Percentiles rank a stretch among this genome's conserved stretches.
Conservation (phyloP, 108 stramenopile genomes). For the Cyclotella atomus region DNA sequence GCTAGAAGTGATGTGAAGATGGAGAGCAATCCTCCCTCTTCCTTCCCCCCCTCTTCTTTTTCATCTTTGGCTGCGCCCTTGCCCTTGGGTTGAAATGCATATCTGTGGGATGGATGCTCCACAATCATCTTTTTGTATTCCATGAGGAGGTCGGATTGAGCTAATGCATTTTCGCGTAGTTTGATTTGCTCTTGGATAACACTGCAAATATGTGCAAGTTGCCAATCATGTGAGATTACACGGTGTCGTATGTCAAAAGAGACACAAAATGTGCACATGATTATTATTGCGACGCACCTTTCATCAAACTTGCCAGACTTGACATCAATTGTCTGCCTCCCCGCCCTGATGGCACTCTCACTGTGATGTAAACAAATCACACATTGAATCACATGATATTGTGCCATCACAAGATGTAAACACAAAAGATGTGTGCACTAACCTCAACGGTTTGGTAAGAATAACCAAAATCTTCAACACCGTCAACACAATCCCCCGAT, state of each 20-base stretch:
- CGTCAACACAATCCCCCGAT: slow-evolving; percentile 79
- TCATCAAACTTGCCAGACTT: slow-evolving; percentile 52
- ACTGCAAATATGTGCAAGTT: slow-evolving; percentile 13
- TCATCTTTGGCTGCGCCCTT: slow-evolving; percentile 6
- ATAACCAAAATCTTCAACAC: slow-evolving; percentile 88
- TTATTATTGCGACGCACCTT: slow-evolving; percentile 27
- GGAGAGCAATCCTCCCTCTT: slow-evolving; percentile 62
- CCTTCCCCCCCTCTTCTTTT: neutral
- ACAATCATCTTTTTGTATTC: slow-evolving; percentile 81
- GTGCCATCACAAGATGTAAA: too few species aligned
- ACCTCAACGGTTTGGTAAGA: slow-evolving; percentile 82
- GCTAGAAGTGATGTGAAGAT: slow-evolving; percentile 84
- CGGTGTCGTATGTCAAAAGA: neutral
- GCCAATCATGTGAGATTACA: neutral
- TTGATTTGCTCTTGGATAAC: slow-evolving; percentile 74
- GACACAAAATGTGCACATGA: neutral
- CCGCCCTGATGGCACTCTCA: slow-evolving; percentile 72
- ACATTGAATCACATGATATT: neutral
- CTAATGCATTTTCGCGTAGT: slow-evolving; percentile 83
- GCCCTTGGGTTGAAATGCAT: slow-evolving; percentile 40
- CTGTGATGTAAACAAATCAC: too few species aligned
- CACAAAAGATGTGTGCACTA: too few species aligned
- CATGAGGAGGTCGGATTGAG: slow-evolving; percentile 71
- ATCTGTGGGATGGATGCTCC: slow-evolving; percentile 59
- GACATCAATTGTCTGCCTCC: slow-evolving; percentile 71